Conservation (phyloP, 352 stramenopile species). For the Pythium apleroticum region DNA sequence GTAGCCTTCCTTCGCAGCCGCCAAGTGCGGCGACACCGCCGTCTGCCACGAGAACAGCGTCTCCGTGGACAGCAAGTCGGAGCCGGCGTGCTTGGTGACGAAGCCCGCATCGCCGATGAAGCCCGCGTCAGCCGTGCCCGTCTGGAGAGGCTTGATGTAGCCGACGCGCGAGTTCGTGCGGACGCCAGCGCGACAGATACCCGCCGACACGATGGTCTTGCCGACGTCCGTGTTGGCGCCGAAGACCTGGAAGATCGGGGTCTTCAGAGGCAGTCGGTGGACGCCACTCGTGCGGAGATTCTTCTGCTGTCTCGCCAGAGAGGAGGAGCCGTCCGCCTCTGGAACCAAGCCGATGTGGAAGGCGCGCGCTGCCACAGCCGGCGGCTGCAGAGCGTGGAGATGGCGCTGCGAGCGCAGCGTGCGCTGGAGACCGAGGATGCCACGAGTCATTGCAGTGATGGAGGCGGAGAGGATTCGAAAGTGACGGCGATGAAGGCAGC, state of each 20-base stretch:
- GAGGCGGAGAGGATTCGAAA: background rate
- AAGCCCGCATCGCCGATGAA: conserved; percentile 88
- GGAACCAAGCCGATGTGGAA: conserved; percentile 56
- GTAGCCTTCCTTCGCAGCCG: conserved; percentile 83
- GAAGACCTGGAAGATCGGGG: conserved; percentile 91
- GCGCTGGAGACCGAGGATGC: conserved; percentile 18
- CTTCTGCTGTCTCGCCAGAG: conserved; percentile 44
- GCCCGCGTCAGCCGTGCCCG: conserved; percentile 69
- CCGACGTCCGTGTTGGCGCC: conserved; percentile 98
- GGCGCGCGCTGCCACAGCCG: background rate
- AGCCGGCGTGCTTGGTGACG: conserved; percentile 48
- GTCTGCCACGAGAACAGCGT: conserved; percentile 95
- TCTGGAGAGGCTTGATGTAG: conserved; percentile 98
- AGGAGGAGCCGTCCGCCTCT: conserved; percentile 31
- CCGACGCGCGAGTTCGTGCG: conserved; percentile 36
- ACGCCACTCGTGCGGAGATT: conserved; percentile 57
- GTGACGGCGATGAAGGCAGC: background rate
- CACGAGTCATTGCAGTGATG: conserved; percentile 7
- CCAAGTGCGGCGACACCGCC: conserved; percentile 94
- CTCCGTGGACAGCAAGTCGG: conserved; percentile 46
- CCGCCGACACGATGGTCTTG: conserved; percentile 95
- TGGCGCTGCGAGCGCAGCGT: conserved; percentile 18
- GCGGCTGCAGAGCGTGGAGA: background rate
- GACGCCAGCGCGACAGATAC: conserved; percentile 84
- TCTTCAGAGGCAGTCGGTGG: conserved; percentile 48